Evolutionary conservation across 306 rosid genomes (phyloP), one percentile per base, ranked within the genome.

Genomic region (Sphenostylis stenocarpa): DNA sequence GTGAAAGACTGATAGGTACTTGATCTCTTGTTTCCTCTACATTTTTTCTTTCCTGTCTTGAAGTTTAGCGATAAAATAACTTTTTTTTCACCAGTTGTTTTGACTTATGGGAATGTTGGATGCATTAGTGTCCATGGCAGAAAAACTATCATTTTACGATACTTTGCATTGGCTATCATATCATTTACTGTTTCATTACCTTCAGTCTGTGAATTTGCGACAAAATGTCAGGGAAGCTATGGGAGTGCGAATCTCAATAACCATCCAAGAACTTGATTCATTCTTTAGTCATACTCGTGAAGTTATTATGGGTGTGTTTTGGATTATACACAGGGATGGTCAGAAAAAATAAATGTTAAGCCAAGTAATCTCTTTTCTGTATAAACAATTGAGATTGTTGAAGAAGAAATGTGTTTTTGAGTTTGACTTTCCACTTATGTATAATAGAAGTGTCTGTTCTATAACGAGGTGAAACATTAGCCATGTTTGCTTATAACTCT

Each of bases 1-100:
- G 85, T 80, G 79, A 65, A 83, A 81, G 90, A 57, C 82, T 83
- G 79, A 65, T 81, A 81, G 90, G 91, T 84, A 70, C 24, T 76
- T 75, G 23, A 41, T 70, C 15, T 36, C 70, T 80, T 77, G 73
- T 80, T 81, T 83, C 76, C 75, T 82, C 60, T 10, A 4, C 36
- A 5, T 20, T 49, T 45, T n/a, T 24, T 26, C 38, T 36, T 6
- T 55, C 13, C 2, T 20, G 33, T 36, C 38, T 38, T 17, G 1
- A 39, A 65, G 55, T 43, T 51, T 14, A 45, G 33, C 5, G 61
- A 3, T 9, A 29, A 67, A 72, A 45, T 21, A 76, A 80, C 20
- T 72, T 13, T 52, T 38, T 41, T 38, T 52, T 7, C 29, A 1
- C 48, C 28, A 36, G 10, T 62, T 61, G 17, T 60, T n/a, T 68